These are phyloP conservation scores for Aphanomyces invadans DNA, from an alignment of 352 stramenopile species.

Conservation along the genomic window DNA sequence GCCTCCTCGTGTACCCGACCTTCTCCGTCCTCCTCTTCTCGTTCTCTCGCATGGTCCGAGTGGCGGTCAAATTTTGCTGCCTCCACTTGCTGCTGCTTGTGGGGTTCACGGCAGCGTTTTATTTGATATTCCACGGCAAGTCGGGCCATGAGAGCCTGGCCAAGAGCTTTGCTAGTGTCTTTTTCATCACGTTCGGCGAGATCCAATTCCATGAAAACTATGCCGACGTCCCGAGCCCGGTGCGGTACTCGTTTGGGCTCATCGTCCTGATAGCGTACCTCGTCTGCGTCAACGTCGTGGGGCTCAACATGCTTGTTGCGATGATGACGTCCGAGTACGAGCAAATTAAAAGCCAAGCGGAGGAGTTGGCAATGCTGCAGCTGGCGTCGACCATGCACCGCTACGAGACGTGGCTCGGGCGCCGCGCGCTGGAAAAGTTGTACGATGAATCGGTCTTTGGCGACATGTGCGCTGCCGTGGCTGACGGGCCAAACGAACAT, in stretches of 20 bases:
- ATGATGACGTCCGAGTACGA: slow-evolving; percentile 60
- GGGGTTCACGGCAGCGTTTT: slow-evolving; percentile 41
- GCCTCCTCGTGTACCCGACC: slow-evolving; percentile 44
- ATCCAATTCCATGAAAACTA: slow-evolving; percentile 53
- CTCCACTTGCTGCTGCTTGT: slow-evolving; percentile 45
- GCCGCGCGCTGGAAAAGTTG: slow-evolving; percentile 31
- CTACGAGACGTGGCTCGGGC: slow-evolving; percentile 47
- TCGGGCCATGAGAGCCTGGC: slow-evolving; percentile 39
- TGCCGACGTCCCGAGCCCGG: slow-evolving; percentile 32
- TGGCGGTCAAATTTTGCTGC: slow-evolving; percentile 44
- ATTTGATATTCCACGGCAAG: slow-evolving; percentile 40
- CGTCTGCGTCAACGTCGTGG: slow-evolving; percentile 48
- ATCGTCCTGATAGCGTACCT: slow-evolving; percentile 43
- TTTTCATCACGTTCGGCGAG: slow-evolving; percentile 50
- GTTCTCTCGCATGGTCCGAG: slow-evolving; percentile 53
- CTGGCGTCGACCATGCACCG: slow-evolving; percentile 40
- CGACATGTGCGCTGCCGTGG: slow-evolving; percentile 30
- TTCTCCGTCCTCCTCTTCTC: slow-evolving; percentile 59
- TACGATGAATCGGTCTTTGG: slow-evolving; percentile 34
- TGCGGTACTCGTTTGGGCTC: slow-evolving; percentile 38
- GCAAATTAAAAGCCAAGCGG: slow-evolving; percentile 41
- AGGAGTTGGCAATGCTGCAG: slow-evolving; percentile 42
- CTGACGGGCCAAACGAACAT: background rate
- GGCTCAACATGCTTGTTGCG: slow-evolving; percentile 45
- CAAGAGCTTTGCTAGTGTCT: slow-evolving; percentile 44